Evolutionary conservation across 2,329 filamentous ascomycete genomes (phyloP).

Genomic region (Daldinia sp.): DNA sequence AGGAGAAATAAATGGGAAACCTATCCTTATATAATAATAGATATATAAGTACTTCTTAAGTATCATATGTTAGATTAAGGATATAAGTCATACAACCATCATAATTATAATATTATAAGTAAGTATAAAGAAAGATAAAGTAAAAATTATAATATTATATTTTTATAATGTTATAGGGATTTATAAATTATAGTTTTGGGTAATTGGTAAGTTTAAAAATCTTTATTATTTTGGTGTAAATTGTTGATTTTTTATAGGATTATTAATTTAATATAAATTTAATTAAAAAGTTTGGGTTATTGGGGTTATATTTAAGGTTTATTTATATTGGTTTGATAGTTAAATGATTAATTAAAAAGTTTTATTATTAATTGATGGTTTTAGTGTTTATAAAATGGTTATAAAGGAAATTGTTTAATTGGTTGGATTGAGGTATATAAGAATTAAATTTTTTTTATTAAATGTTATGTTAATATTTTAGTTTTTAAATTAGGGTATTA

Average conservation of each 20-base stretch:
- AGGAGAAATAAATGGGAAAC: too few relatives aligned
- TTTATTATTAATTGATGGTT: background rate
- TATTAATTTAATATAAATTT: background rate
- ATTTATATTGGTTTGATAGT: background rate
- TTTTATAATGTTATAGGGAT: background rate
- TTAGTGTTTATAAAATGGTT: background rate
- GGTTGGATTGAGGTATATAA: background rate
- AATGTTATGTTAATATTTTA: background rate
- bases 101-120: background rate
- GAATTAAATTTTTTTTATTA: background rate
- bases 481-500: background rate
- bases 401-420: background rate
- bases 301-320: background rate
- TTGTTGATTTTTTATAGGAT: background rate
- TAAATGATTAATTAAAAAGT: background rate
- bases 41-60: too few relatives aligned
- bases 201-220: background rate
- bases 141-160: background rate
- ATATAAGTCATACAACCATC: too few relatives aligned
- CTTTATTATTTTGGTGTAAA: background rate
- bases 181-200: background rate
- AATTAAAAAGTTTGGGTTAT: background rate
- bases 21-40: too few relatives aligned
- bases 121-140: background rate
- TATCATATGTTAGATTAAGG: too few relatives aligned